Percentiles rank a stretch among this genome's conserved stretches.
Conservation (phyloP, 306 rosid species). For the Cicer chorassanicum region DNA sequence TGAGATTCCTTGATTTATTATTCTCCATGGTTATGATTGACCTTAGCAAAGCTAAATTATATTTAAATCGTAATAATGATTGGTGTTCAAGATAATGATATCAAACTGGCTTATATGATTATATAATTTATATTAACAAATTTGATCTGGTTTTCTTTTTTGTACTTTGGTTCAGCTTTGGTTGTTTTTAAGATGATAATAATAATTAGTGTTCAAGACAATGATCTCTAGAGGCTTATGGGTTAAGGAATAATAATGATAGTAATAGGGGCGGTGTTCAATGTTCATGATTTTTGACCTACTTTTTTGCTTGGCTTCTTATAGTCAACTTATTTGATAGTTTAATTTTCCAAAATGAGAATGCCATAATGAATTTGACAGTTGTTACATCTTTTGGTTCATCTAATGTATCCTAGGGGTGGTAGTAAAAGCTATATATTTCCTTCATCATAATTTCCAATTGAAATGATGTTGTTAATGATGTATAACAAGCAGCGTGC, state of each 20-base stretch:
- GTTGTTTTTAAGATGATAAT: neutral
- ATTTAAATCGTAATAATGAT: neutral
- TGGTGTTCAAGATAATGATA: neutral
- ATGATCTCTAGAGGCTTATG: conserved; percentile 13
- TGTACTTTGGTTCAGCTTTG: conserved; percentile 4
- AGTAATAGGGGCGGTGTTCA: neutral
- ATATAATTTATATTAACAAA: neutral
- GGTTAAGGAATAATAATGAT: neutral
- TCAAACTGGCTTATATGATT: neutral
- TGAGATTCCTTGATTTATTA: neutral
- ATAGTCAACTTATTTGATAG: conserved; percentile 30
- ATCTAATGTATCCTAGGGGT: conserved; percentile 35
- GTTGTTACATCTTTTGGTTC: conserved; percentile 47
- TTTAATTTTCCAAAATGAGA: conserved; percentile 4
- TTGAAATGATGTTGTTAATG: conserved; percentile 46
- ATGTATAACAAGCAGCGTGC: conserved; percentile 40
- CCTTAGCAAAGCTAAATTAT: too few species aligned
- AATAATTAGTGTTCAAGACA: neutral
- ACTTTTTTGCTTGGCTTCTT: conserved; percentile 32
- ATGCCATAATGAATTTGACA: conserved; percentile 34
- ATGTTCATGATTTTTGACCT: conserved; percentile 14
- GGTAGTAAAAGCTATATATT: conserved; percentile 38
- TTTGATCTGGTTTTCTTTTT: conserved; percentile 26
- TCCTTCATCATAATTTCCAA: conserved; percentile 36
- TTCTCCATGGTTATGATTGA: neutral